Evolutionary conservation across 2,329 filamentous ascomycete genomes (phyloP), one percentile per base, ranked within the genome.

Genomic region (Fusarium xylarioides): DNA sequence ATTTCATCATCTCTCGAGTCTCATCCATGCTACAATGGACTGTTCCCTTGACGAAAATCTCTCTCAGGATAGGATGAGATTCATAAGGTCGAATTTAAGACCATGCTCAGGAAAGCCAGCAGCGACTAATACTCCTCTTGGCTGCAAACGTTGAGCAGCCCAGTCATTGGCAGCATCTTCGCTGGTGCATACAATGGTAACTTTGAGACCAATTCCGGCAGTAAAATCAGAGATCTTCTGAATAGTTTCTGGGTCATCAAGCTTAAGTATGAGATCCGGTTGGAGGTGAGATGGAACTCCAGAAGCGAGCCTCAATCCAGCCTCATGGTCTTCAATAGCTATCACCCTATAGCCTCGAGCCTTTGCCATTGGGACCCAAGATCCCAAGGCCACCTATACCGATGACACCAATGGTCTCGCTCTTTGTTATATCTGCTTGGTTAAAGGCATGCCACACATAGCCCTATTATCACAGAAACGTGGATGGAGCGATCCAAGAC

Each of bases 351-450:
- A 74, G 19, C 79, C 79, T 43, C 79, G 54, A 32, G 73, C 78
- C 32, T 76, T 78, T 26, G 78, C 74, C 52, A 79, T 58, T 79
- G 26, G 26, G 26, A 28, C 73, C 76, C 21, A 80, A 43, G 8
- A 77, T 68, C 15, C 77, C 77, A 11, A 80, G 70, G 18, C 77
- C 78, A 18, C 77, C 77, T 54, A 77, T 61, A 19, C 77, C 76
- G 12, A 76, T 47, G 11, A 78, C 64, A 14, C 55, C 68, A 23
- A 77, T 49, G 1, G 66, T 49, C 26, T 71, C 28, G 7, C 44
- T 63, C 21, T 47, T 54, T 37, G 52, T 26, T 8, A 74, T 26
- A 12, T 58, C 38, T 26, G 53, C 60, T 47, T 71, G 58, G 6
- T 66, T 63, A 21, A 77, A 64, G 19, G 63, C 73, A 43, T 73